Base-by-base conservation (phyloP, 805 yeast genomes). In the Ogataea naganishii region DNA sequence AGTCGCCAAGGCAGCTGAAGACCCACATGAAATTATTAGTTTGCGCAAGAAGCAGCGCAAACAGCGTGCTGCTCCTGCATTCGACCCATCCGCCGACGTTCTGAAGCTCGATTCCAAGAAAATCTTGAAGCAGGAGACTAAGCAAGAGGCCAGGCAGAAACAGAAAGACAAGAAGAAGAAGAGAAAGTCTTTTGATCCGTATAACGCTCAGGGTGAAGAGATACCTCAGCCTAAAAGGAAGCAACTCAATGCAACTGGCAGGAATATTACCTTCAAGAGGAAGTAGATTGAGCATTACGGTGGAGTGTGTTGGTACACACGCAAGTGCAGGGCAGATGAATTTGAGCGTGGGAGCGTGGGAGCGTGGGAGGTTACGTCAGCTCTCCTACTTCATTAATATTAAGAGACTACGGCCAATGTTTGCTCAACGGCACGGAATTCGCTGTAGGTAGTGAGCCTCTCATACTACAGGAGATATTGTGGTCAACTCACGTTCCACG, bases 111-210 rank as follows among this genome's bases (percentile, higher is more conserved):
- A 27, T 14, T 39, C 42, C 24, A 48, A 47, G 34, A 47, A 43
- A 26, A 40, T 45, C 26, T 36, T 49, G 38, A 30, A 14, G 14
- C 30, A 32, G 10, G 16, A 14, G 13, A 4, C 6, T 4, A 27
- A 20, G 6, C 12, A 28, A 4, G 7, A 7, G 9, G 18, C 33
- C 18, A 33, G 23, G 16, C 43, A 44, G 21, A 42, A 43, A 28
- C 35, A 36, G 28, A 38, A 32, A 31, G 39, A 37, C 23, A 39
- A 43, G 18, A 33, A 34, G 30, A 51, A 48, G 27, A 40, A 42
- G 32, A 64, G 66, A 41, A 53, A 58, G 31, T 45, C 66, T 7
- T 79, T 72, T 38, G 79, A 79, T 52, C 85, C 86, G 4, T 79
- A 75, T 39, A 39, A 43, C 14, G 43, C 39, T 14, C 28, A 32